A percentile compares a stretch with the other conserved stretches of the same genome.
Conservation (phyloP, 176 grass and related monocot genomes). For the Eleusine coracana region DNA sequence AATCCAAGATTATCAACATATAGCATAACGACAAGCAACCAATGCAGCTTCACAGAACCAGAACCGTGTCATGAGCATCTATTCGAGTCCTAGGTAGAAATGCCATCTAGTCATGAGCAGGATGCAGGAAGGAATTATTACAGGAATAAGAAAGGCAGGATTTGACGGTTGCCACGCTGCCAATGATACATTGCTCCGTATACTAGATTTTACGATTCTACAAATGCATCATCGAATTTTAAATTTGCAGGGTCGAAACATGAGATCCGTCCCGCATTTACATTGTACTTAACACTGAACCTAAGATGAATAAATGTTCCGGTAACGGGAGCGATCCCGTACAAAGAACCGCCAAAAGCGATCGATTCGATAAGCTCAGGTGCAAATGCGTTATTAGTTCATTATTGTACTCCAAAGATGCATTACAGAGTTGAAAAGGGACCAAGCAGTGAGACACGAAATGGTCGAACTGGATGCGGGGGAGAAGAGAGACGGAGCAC, state of each 20-base stretch:
- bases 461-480: neutral
- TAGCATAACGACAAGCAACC: neutral
- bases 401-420: neutral
- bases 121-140: neutral
- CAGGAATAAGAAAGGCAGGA: neutral
- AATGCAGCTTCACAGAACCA: neutral
- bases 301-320: neutral
- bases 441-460: neutral
- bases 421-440: neutral
- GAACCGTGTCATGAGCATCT: neutral
- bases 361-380: neutral
- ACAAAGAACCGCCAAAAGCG: neutral
- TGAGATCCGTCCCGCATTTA: neutral
- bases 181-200: neutral
- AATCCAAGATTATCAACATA: conserved; percentile 44
- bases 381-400: neutral
- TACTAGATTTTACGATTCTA: neutral
- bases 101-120: neutral
- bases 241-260: neutral
- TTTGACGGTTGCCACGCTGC: neutral
- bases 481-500: conserved; percentile 24
- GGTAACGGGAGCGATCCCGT: neutral
- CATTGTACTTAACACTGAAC: neutral
- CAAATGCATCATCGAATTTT: neutral
- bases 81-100: neutral